These are phyloP conservation scores for Pseudocercospora crystallina DNA, from an alignment of 2,329 filamentous ascomycete species.

Conservation along the genomic window DNA sequence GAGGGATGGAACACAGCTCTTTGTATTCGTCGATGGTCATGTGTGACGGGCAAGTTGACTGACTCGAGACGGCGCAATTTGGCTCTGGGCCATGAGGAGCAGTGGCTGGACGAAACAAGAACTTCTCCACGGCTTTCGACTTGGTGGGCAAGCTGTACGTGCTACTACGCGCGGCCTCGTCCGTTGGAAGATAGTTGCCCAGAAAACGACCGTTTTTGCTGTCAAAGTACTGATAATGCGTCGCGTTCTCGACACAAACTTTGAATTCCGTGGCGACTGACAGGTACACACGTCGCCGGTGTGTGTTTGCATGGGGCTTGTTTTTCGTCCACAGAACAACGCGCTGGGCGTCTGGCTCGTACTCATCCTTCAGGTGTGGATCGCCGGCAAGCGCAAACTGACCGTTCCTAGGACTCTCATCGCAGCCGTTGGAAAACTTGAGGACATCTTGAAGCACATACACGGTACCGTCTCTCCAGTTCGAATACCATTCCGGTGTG, in stretches of 20 bases:
- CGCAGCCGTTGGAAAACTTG: neutral
- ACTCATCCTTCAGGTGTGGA: neutral
- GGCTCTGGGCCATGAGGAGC: constrained; percentile 17
- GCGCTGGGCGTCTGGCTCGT: neutral
- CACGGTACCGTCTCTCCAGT: constrained; percentile 49
- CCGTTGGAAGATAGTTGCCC: neutral
- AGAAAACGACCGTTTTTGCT: neutral
- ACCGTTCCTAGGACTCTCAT: too few relatives aligned
- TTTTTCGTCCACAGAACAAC: constrained; percentile 46
- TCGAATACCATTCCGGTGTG: constrained; percentile 45
- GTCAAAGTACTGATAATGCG: constrained; percentile 53
- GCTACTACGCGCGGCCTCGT: neutral
- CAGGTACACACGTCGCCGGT: constrained; percentile 42
- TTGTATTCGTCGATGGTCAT: constrained; percentile 55
- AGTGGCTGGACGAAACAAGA: constrained; percentile 5
- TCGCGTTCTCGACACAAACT: constrained; percentile 49
- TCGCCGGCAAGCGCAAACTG: constrained; percentile 4
- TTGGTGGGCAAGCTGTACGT: neutral
- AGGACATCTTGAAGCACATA: constrained; percentile 23
- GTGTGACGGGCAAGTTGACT: constrained; percentile 48
- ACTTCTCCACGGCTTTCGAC: neutral
- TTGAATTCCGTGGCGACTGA: constrained; percentile 38
- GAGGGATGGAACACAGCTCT: constrained; percentile 51
- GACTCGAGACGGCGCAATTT: constrained; percentile 45
- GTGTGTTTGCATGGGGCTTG: constrained; percentile 50